Evolutionary conservation across 176 grass and related monocot species (phyloP).

Genomic region (Dendrocalamus sinicus): DNA sequence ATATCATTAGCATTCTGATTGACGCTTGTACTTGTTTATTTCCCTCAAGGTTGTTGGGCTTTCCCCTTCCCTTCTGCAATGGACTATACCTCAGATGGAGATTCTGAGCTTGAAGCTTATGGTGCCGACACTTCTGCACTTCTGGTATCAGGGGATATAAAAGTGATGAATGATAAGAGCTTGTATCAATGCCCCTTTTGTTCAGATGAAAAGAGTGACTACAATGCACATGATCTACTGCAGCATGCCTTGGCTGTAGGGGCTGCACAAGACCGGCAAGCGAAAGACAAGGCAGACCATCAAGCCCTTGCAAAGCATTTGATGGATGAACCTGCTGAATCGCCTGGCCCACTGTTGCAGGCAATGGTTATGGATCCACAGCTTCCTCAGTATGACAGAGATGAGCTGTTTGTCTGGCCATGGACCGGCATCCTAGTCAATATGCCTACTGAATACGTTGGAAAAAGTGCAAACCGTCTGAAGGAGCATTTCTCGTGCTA

Average conservation of each 20-base stretch:
- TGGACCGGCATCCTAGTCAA: conserved; percentile 71
- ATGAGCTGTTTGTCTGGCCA: conserved; percentile 66
- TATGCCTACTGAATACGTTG: conserved; percentile 54
- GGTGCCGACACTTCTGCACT: conserved; percentile 36
- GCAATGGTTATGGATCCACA: conserved; percentile 28
- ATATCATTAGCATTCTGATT: conserved; percentile 3
- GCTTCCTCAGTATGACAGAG: conserved; percentile 34
- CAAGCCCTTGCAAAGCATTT: conserved; percentile 65
- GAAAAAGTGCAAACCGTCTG: conserved; percentile 67
- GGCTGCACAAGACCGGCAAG: conserved; percentile 45
- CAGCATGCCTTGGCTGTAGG: conserved; percentile 72
- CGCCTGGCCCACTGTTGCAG: neutral
- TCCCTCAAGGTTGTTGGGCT: neutral
- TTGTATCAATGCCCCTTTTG: conserved; percentile 78
- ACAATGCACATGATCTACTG: conserved; percentile 55
- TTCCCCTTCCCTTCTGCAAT: conserved; percentile 37
- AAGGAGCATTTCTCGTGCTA: conserved; percentile 60
- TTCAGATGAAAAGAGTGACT: conserved; percentile 54
- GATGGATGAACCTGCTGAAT: conserved; percentile 43
- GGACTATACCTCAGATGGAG: conserved; percentile 51
- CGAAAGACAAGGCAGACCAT: conserved; percentile 69
- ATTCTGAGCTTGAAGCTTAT: conserved; percentile 68
- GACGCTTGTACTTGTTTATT: neutral
- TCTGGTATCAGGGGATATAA: conserved; percentile 55
- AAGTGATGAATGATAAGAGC: conserved; percentile 49